Conservation (phyloP, 306 rosid genomes). For the Luffa acutangula region DNA sequence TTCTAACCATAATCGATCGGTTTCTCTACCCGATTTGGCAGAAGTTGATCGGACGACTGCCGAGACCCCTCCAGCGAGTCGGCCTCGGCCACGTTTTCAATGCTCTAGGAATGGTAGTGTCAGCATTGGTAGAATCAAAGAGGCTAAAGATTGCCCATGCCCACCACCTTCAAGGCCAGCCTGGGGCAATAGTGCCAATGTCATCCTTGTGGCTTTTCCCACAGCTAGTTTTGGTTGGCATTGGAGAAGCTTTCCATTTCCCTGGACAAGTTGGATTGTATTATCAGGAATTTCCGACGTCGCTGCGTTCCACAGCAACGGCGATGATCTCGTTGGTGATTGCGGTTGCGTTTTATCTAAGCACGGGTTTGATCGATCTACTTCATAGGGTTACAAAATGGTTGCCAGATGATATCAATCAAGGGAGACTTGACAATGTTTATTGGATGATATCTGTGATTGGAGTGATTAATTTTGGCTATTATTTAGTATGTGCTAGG, state of each 20-base stretch:
- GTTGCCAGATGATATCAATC: constrained; percentile 45
- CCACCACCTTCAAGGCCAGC: background rate
- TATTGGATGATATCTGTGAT: constrained; percentile 42
- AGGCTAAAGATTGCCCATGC: constrained; percentile 28
- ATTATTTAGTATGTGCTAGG: constrained; percentile 27
- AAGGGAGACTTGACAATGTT: constrained; percentile 36
- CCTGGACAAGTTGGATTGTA: constrained; percentile 56
- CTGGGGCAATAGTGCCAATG: constrained; percentile 14
- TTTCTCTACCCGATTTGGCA: constrained; percentile 31
- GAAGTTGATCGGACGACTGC: constrained; percentile 18
- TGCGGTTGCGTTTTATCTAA: constrained; percentile 34
- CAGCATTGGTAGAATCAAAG: constrained; percentile 60
- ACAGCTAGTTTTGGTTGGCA: constrained; percentile 38
- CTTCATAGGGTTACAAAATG: constrained; percentile 35
- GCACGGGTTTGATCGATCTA: constrained; percentile 29
- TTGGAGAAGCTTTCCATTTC: constrained; percentile 64
- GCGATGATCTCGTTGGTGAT: constrained; percentile 40
- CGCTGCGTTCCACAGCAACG: constrained; percentile 41
- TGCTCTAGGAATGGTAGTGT: constrained; percentile 21
- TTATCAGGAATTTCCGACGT: constrained; percentile 48
- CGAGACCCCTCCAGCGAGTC: constrained; percentile 32
- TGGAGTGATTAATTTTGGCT: constrained; percentile 43
- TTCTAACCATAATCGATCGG: constrained; percentile 32
- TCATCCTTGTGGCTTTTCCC: constrained; percentile 45
- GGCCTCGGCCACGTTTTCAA: constrained; percentile 46